Base-by-base conservation (phyloP, 2,329 filamentous ascomycete genomes). In the Pleoardoris graminearum region DNA sequence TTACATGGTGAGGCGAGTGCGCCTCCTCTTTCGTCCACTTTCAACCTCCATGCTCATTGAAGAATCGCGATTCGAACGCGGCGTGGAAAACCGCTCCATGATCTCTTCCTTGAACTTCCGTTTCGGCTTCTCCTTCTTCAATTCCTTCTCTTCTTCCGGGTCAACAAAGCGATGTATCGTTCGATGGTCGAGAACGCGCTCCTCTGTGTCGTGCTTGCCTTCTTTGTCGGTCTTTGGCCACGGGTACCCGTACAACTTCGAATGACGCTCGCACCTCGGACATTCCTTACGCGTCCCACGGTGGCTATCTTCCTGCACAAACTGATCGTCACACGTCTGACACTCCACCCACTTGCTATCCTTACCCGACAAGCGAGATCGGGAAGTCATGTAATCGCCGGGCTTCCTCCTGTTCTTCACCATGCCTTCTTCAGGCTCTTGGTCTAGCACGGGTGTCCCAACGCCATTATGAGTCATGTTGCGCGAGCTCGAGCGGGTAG, bases 221-320 rank as follows among this genome's bases (percentile, higher is more conserved):
- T 88, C 85, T 56, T 82, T 88, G 54, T 96, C 89, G 0, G 94
- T 97, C 78, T 99, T 97, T 5, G 94, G 94, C 94, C 94, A 99
- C 51, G 88, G 81, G 68, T 89, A 97, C 0, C 95, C 95, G 70
- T 97, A 99, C 0, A 99, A 77, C 76, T 96, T 97, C 14, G 90
- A 95, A 69, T 99, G 94, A 0, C 94, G 85, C 76, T 99, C 94
- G 72, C 94, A 99, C 6, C 94, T 85, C 3, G 91, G 92, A 70
- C 94, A 99, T 14, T 90, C 88, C 43, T 88, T 86, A 47, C 88
- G 85, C 1, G 92, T 97, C 59, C 87, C 49, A 6, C 63, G 87
- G 71, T 96, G 97, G 0, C 90, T 91, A 58, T 97, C 89, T 35
- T 85, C 82, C 71, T 97, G 93, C 5, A 97, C 88, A 69, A 97